These are phyloP conservation scores for Phytophthora foliorum DNA, from an alignment of 352 stramenopile genomes.

Conservation along the genomic window DNA sequence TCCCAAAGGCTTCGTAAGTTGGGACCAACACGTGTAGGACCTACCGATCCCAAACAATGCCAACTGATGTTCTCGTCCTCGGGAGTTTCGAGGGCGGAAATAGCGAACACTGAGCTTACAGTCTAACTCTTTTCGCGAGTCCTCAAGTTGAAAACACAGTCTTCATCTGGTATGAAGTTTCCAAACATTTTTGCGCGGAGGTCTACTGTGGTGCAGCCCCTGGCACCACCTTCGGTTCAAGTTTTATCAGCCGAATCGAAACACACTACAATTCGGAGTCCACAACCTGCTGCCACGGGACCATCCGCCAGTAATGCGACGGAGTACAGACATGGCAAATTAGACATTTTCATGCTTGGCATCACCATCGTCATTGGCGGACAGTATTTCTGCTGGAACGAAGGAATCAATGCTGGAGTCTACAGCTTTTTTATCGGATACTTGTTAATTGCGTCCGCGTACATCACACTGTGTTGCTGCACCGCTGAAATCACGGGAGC, in stretches of 20 bases:
- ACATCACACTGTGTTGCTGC: conserved; percentile 44
- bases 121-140: conserved; percentile 7
- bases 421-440: conserved; percentile 43
- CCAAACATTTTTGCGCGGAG: background rate
- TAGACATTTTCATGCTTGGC: conserved; percentile 43
- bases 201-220: background rate
- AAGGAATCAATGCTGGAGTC: conserved; percentile 36
- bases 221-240: conserved; percentile 10
- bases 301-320: background rate
- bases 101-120: conserved; percentile 1
- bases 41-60: background rate
- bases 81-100: conserved; percentile 10
- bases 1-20: too few relatives aligned
- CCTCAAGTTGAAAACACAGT: background rate
- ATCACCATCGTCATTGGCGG: conserved; percentile 55
- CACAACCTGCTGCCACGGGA: background rate
- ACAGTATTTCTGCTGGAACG: conserved; percentile 58
- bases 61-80: conserved; percentile 8
- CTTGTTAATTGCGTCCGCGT: conserved; percentile 37
- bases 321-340: conserved; percentile 31
- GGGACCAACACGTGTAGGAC: background rate
- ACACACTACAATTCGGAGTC: background rate
- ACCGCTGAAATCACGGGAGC: conserved; percentile 43
- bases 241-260: background rate
- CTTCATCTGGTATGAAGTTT: conserved; percentile 2